Evolutionary conservation across 257 asterid genomes (phyloP).

Genomic region (Solanum corneliomulleri): DNA sequence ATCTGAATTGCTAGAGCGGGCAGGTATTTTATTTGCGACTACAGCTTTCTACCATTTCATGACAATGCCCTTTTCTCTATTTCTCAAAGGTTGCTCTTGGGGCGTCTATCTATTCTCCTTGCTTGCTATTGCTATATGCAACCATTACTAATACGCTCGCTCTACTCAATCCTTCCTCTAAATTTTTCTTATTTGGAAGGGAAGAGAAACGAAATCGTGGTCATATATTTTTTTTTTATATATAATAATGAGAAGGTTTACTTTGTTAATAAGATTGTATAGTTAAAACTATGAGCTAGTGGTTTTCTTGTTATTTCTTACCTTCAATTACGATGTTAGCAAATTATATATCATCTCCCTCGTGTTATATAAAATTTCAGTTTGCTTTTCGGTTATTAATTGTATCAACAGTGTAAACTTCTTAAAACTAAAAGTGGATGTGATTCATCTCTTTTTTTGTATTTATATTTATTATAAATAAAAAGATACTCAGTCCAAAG

Average conservation of each 20-base stretch:
- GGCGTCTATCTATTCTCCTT: background rate
- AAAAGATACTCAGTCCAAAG: background rate
- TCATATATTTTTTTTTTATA: background rate
- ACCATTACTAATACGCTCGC: background rate
- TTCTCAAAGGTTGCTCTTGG: background rate
- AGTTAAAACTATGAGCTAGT: background rate
- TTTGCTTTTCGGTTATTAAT: background rate
- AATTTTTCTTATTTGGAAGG: background rate
- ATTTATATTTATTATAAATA: background rate
- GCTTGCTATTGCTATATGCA: background rate
- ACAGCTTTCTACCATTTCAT: background rate
- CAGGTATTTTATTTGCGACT: background rate
- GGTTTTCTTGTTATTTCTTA: no score
- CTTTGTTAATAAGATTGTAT: background rate
- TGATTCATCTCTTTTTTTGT: background rate
- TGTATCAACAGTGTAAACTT: background rate
- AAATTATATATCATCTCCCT: background rate
- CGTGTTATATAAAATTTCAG: background rate
- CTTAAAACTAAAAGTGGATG: background rate
- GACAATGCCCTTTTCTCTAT: background rate
- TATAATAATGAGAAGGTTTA: background rate
- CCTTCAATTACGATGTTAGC: no score
- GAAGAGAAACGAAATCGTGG: background rate
- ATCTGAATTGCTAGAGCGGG: background rate
- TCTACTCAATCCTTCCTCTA: background rate